Percentiles rank a stretch among this genome's conserved stretches.
Evolutionary conservation across 73 alveolate genomes (phyloP).

Genomic region (Tetrahymena malaccensis): DNA sequence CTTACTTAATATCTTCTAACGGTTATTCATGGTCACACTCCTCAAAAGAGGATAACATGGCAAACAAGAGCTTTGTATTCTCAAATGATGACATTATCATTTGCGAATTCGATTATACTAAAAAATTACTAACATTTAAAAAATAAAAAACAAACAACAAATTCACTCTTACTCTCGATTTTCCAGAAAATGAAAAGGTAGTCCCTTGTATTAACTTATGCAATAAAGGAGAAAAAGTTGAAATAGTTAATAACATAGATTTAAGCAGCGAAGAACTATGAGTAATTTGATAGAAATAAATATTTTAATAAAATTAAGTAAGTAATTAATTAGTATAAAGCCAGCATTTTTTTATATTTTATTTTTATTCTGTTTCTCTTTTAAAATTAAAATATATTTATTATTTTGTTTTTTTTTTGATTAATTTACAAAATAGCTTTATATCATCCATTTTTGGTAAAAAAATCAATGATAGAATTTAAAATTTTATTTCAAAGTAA

Average conservation of each 20-base stretch:
- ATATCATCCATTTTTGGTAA: no score
- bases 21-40: slow-evolving; percentile 38
- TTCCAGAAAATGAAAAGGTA: slow-evolving; percentile 27
- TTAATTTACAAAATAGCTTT: no score
- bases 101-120: background rate
- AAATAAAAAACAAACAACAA: slow-evolving; percentile 19
- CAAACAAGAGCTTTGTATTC: slow-evolving; percentile 2
- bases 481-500: no score
- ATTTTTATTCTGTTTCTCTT: background rate
- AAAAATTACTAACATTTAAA: background rate
- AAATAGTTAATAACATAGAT: slow-evolving; percentile 3
- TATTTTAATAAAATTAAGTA: no score
- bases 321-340: background rate
- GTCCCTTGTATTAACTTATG: slow-evolving; percentile 30
- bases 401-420: no score
- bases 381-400: no score
- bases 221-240: slow-evolving; percentile 26
- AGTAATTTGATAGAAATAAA: background rate
- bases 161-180: slow-evolving; percentile 1
- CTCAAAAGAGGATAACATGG: slow-evolving; percentile 22
- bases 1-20: slow-evolving; percentile 25
- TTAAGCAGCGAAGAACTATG: background rate
- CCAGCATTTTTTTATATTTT: background rate
- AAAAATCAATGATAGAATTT: no score
- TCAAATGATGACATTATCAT: slow-evolving; percentile 19